Base-by-base conservation (phyloP, 768 basidiomycete species). In the Lactarius hengduanensis region DNA sequence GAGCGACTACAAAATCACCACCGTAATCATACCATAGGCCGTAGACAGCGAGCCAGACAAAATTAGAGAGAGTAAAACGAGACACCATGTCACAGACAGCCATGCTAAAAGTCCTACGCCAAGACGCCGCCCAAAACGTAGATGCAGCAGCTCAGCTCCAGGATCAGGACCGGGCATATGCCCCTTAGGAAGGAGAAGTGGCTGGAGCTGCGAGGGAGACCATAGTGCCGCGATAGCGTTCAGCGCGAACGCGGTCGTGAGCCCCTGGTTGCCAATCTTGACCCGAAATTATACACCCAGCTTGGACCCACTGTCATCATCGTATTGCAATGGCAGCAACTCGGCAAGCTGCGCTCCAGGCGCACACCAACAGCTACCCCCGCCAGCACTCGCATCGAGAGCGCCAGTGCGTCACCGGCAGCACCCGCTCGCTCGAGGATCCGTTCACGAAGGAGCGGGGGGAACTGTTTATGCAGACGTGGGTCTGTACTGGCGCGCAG, bases 261-360 rank as follows among this genome's bases (percentile, higher is more conserved):
- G 74, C 0, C 84, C 84, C 8, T 81, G 79, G 73, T 86, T 86
- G 16, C 83, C 81, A 34, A 86, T 83, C 58, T 74, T 77, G 58
- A 84, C 73, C 82, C 83, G 65, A 82, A 84, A 72, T 80, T 83
- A 76, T 84, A 87, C 26, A 86, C 76, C 83, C 82, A 85, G 0
- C 85, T 80, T 13, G 76, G 76, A 32, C 78, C 79, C 82, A 83
- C 83, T 81, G 22, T 85, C 85, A 69, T 86, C 85, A 64, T 81
- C 81, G 63, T 76, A 76, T 70, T 86, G 85, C 65, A 84, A 71
- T 6, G 77, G 72, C 3, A 83, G 77, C 13, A 87, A 78, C n/a
- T 74, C 71, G 10, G 77, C 75, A 5, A 84, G 66, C 71, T 86
- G 2, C 79, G 73, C 22, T 80, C 76, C 70, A 83, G 75, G 40